Base-by-base conservation (phyloP, 768 basidiomycete genomes). In the Holtermanniella nyarrowii region DNA sequence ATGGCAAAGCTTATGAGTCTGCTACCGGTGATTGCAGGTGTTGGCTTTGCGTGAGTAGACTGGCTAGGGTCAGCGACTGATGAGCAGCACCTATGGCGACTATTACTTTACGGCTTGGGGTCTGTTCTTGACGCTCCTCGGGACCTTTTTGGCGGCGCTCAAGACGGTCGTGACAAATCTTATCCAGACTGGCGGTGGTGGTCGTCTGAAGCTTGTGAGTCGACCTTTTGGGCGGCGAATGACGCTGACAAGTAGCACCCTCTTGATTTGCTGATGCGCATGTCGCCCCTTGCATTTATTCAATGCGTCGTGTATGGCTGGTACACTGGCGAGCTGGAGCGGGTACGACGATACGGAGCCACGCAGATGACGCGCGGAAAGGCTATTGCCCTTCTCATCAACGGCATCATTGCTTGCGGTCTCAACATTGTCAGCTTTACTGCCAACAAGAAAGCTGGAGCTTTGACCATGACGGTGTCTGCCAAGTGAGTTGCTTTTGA, bases 391-490 rank as follows among this genome's bases (percentile, higher is more conserved):
- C 71, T 97, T 42, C 57, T 80, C 3, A 62, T 84, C 27, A 99
- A 97, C 60, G 93, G 90, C 0, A 66, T 76, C 13, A 81, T 97
- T 62, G 95, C 95, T 3, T 96, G 95, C 64, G 84, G 82, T 13
- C 75, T 99, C 47, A 99, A 97, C 61, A 81, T 96, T 2, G 86
- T 95, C 51, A 87, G 85, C 68, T 95, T 99, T 65, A 86, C 86
- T 39, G 87, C 95, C n/a, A 99, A 97, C 74, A 83, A 84, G 71
- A 82, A 85, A 66, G 83, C 88, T 0, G 89, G 90, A 1, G 83
- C 73, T n/a, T 61, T 75, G 54, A 69, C 73, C 0, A 70, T 74
- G 62, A 73, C 73, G 25, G 71, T 71, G 1, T 66, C 70, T 16
- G 67, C 66, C 4, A 67, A 70, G 65, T 66, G 51, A 58, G 62